Percentiles rank a stretch among this genome's conserved stretches.
These are phyloP conservation scores for Yarrowia sp. DNA, from an alignment of 805 yeast genomes.

Conservation along the genomic window DNA sequence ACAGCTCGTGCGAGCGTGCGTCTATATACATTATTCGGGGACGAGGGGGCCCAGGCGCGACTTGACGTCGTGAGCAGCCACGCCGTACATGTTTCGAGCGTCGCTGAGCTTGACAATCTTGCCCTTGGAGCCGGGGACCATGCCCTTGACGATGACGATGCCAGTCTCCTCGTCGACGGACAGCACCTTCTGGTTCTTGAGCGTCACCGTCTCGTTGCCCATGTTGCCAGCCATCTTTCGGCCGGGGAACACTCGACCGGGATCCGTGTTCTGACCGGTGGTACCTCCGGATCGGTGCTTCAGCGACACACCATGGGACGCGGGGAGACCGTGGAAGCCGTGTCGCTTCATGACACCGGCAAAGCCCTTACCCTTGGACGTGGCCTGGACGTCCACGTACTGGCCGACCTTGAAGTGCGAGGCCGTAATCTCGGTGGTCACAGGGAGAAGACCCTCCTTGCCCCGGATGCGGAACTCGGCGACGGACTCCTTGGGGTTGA, in stretches of 20 bases:
- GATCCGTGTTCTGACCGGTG: conserved; percentile 91
- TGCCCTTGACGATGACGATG: conserved; percentile 79
- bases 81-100: conserved; percentile 43
- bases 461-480: conserved; percentile 78
- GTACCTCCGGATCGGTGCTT: conserved; percentile 97
- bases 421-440: conserved; percentile 77
- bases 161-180: conserved; percentile 81
- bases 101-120: conserved; percentile 73
- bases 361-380: conserved; percentile 91
- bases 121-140: conserved; percentile 85
- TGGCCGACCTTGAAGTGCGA: conserved; percentile 84
- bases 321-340: conserved; percentile 83
- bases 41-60: conserved; percentile 24
- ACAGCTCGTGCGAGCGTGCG: no score
- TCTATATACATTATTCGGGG: conserved; percentile 21
- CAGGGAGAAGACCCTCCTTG: conserved; percentile 61
- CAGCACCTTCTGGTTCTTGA: conserved; percentile 71
- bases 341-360: conserved; percentile 98
- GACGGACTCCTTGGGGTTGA: conserved; percentile 75
- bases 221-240: conserved; percentile 98
- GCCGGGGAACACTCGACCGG: conserved; percentile 95
- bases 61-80: conserved; percentile 18
- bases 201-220: conserved; percentile 77
- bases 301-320: conserved; percentile 92
- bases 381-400: conserved; percentile 74